Evolutionary conservation across 2,329 filamentous ascomycete genomes (phyloP), one percentile per base, ranked within the genome.

Genomic region (Colletotrichum theobromicola): DNA sequence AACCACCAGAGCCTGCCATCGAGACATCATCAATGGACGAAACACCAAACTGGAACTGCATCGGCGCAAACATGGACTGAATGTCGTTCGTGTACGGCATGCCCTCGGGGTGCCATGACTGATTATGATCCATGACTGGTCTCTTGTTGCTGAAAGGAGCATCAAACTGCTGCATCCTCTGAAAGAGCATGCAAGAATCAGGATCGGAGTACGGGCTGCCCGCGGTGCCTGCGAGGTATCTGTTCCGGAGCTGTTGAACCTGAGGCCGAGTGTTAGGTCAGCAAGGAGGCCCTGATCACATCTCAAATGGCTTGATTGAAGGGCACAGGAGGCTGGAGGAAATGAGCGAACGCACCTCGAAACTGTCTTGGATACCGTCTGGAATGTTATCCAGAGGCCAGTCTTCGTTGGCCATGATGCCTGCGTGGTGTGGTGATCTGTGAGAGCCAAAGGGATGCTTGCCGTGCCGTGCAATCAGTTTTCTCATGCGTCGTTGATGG

Each of bases 201-300:
- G 46, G 58, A 30, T 73, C 67, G 16, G 70, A 70, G 26, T 61
- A 77, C n/a, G 75, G 75, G 50, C 75, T 77, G 37, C 74, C 74
- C 8, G 75, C 74, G 37, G 75, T 74, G 34, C 75, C 75, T 30
- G 74, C 67, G 53, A 74, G 74, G 60, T 76, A 76, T 46, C 74
- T 75, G 64, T 77, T 77, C 34, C 72, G 70, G 28, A 76, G 74
- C 35, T 76, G 70, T 63, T 71, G 67, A 60, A 24, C 67, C 75
- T 77, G 64, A 63, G 37, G 64, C 64, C 18, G 42, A n/a, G 55
- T 26, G 13, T 21, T 12, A 12, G 16, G 72, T 72, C 69, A 75
- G 57, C 57, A 57, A 57, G n/a, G 34, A 12, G 15, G 28, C 30
- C 55, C 71, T 67, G 21, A 67, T 75, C 72, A 75, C 35, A 75